phyloP scores from a whole-genome alignment of 495 filamentous ascomycete species.

The Recurvomyces mirabilis region DNA sequence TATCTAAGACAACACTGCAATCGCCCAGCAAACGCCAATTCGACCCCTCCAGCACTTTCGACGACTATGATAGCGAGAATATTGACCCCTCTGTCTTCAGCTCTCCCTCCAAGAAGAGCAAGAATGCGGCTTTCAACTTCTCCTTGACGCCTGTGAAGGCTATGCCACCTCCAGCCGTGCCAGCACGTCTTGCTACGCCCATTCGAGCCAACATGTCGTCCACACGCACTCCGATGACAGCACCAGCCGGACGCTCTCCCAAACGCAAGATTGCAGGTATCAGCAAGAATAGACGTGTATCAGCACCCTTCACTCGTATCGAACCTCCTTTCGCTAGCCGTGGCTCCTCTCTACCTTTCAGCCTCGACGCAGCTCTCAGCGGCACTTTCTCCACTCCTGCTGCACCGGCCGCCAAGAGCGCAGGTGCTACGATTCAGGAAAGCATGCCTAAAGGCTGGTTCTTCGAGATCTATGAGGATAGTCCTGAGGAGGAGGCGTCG shows the following conservation, averaged over 20 bases:
- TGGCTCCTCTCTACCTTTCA: conserved; percentile 49
- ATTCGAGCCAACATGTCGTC: conserved; percentile 23
- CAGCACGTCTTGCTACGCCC: conserved; percentile 34
- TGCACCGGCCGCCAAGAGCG: conserved; percentile 17
- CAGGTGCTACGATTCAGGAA: conserved; percentile 21
- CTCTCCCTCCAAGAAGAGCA: conserved; percentile 52
- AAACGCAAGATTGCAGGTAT: conserved; percentile 49
- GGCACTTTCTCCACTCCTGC: conserved; percentile 48
- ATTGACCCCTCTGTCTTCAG: conserved; percentile 58
- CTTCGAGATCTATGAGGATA: conserved; percentile 93
- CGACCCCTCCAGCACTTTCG: conserved; percentile 27
- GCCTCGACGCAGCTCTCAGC: conserved; percentile 64
- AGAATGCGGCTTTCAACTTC: conserved; percentile 43
- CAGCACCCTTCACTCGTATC: conserved; percentile 44
- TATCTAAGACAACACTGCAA: too few species aligned
- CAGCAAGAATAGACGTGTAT: conserved; percentile 44
- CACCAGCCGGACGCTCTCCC: conserved; percentile 52
- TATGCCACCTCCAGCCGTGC: conserved; percentile 32
- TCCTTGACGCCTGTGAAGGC: conserved; percentile 13
- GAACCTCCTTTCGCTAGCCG: conserved; percentile 42
- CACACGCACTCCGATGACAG: conserved; percentile 22
- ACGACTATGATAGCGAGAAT: conserved; percentile 63
- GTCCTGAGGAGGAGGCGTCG: conserved; percentile 72
- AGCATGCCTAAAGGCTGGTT: conserved; percentile 59
- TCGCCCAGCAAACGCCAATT: conserved; percentile 32